Conservation (phyloP, 164 flowering plant species). For the Chloranthus sessilifolius region DNA sequence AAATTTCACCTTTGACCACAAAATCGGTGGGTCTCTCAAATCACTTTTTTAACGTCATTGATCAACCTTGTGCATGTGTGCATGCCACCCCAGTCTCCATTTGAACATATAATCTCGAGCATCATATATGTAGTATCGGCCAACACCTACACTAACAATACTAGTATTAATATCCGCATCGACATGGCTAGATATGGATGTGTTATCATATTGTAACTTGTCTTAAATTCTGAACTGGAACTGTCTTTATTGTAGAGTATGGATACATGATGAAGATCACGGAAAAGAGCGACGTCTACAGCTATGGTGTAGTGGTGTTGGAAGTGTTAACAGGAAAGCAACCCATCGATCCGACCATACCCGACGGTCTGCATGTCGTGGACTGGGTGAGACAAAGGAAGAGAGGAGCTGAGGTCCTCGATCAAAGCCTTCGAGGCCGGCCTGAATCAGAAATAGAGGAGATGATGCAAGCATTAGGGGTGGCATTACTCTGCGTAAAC, state of each 20-base stretch:
- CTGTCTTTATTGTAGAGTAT: constrained; percentile 52
- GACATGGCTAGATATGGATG: too few species aligned
- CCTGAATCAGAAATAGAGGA: constrained; percentile 69
- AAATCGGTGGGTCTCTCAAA: too few species aligned
- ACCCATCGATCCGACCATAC: constrained; percentile 89
- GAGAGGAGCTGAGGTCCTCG: constrained; percentile 54
- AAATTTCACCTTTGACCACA: too few species aligned
- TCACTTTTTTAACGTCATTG: too few species aligned
- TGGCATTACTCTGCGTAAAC: constrained; percentile 73
- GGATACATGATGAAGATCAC: constrained; percentile 86
- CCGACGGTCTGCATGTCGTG: constrained; percentile 76
- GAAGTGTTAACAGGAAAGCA: constrained; percentile 91
- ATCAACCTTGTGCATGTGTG: too few species aligned
- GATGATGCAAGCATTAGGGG: constrained; percentile 87
- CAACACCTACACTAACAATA: too few species aligned
- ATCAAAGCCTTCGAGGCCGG: constrained; percentile 35
- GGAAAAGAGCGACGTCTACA: constrained; percentile 91
- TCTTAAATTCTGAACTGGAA: too few species aligned
- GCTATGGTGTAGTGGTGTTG: constrained; percentile 80
- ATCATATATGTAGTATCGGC: too few species aligned
- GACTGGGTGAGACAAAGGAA: constrained; percentile 80
- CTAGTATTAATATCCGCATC: neutral
- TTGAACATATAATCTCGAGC: too few species aligned
- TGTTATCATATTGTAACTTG: neutral
- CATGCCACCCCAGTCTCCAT: too few species aligned